Base-by-base conservation (phyloP, 352 stramenopile genomes). In the Aphanomyces stellatus region DNA sequence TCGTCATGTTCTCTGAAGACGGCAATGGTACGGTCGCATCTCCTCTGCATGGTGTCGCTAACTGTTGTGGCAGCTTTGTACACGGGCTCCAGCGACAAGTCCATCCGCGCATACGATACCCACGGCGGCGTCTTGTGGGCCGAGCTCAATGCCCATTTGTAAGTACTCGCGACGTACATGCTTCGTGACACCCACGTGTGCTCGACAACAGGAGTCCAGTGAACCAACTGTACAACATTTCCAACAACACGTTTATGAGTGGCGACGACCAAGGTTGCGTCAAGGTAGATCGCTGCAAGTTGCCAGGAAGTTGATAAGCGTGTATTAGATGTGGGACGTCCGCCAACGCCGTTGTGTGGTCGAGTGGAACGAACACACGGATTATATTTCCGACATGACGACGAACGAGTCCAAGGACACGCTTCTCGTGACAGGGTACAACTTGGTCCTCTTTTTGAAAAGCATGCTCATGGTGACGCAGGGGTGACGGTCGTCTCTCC, bases 321-420 rank as follows among this genome's bases (percentile, higher is more conserved):
- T n/a, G n/a, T n/a, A n/a, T n/a, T 67, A 67, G 70, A 91, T 95
- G 49, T 95, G 87, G 87, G 87, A 95, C 60, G 88, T 84, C 42
- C 79, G 87, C 53, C 82, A 90, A 70, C 82, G 92, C 69, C 76
- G 78, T n/a, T 92, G 78, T 70, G 72, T 98, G 27, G 76, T 85
- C 13, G 81, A 90, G 64, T 98, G 90, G 80, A 96, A 98, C 59
- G 86, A 97, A 72, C 91, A 98, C 74, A 86, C 88, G 46, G 94
- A 99, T 73, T 98, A 95, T 70, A 97, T 98, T 67, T 97, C 91
- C 33, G 91, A 81, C 24, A 96, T 98, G 71, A 79, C 90, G 53
- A 85, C 78, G 13, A 91, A 94, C 72, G 73, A 78, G 19, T 81
- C 89, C 24, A 80, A 87, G 7, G 85, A 91, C 53, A 91, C 88